These are phyloP conservation scores for Mucor racemosus DNA, from an alignment of 371 early-diverging fungal genomes.

Conservation along the genomic window DNA sequence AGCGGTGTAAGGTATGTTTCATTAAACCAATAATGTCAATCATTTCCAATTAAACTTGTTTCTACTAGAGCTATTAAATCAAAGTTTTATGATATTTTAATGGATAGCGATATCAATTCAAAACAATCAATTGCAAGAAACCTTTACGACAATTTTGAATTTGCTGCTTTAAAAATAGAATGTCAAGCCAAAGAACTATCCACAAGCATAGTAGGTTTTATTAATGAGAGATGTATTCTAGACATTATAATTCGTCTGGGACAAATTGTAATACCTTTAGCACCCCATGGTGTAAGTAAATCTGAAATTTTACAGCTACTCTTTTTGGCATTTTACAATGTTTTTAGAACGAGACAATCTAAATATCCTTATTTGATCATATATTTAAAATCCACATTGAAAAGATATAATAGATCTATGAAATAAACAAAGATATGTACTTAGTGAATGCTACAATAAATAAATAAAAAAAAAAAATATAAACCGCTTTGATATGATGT, in stretches of 20 bases:
- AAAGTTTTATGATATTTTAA: slow-evolving; percentile 57
- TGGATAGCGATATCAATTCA: slow-evolving; percentile 67
- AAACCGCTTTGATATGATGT: too few species aligned
- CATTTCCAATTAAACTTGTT: slow-evolving; percentile 15
- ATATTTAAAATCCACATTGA: not conserved
- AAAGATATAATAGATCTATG: not conserved
- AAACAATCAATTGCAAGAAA: slow-evolving; percentile 60
- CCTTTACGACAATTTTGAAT: slow-evolving; percentile 68
- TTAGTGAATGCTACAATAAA: too few species aligned
- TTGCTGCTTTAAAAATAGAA: slow-evolving; percentile 64
- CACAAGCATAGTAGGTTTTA: slow-evolving; percentile 4
- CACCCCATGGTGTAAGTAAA: slow-evolving; percentile 3
- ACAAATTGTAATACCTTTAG: not conserved
- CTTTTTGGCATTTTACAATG: not conserved
- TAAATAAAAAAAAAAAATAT: too few species aligned
- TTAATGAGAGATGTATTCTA: slow-evolving; percentile 15
- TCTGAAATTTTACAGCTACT: not conserved
- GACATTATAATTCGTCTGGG: slow-evolving; percentile 13
- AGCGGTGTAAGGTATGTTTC: slow-evolving; percentile 12
- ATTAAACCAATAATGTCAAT: slow-evolving; percentile 22
- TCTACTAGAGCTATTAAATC: slow-evolving; percentile 54
- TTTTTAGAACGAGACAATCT: not conserved
- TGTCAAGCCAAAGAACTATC: not conserved
- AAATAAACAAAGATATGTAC: not conserved
- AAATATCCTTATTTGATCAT: not conserved